Evolutionary conservation across 2,329 filamentous ascomycete genomes (phyloP).

Genomic region (Aspergillus fumigatiaffinis): DNA sequence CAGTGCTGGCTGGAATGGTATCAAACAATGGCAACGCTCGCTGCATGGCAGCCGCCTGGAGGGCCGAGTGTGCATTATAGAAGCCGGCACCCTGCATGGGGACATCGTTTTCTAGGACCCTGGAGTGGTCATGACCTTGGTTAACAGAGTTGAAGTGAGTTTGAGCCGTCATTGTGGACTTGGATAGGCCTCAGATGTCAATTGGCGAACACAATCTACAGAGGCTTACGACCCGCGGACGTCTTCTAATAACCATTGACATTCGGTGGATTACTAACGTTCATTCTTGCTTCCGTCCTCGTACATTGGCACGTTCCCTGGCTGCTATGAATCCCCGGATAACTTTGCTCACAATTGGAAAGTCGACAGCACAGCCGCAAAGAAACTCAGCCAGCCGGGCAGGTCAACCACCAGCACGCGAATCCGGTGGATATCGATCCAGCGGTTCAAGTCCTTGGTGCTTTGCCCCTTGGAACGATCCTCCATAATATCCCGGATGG

Average conservation of each 20-base stretch:
- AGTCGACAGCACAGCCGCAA: neutral
- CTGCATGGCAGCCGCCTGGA: neutral
- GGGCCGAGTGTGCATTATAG: conserved; percentile 1
- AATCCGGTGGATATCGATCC: neutral
- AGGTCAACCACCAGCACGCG: neutral
- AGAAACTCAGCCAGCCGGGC: neutral
- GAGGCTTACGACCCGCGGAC: no score
- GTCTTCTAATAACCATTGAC: no score
- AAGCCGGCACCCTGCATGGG: conserved; percentile 1
- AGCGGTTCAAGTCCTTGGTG: neutral
- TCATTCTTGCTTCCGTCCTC: neutral
- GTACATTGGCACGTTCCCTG: neutral
- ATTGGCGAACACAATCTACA: no score
- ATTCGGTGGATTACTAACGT: no score
- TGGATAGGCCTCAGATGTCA: no score
- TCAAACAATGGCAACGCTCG: neutral
- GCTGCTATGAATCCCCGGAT: no score
- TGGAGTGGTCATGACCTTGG: no score
- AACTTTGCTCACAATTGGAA: neutral
- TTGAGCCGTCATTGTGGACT: no score
- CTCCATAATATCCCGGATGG: neutral
- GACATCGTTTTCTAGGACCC: neutral
- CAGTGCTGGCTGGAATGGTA: neutral
- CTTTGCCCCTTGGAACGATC: neutral
- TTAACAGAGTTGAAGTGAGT: no score